These are phyloP conservation scores for Podaxis sp. DNA, from an alignment of 768 basidiomycete species.

Conservation along the genomic window DNA sequence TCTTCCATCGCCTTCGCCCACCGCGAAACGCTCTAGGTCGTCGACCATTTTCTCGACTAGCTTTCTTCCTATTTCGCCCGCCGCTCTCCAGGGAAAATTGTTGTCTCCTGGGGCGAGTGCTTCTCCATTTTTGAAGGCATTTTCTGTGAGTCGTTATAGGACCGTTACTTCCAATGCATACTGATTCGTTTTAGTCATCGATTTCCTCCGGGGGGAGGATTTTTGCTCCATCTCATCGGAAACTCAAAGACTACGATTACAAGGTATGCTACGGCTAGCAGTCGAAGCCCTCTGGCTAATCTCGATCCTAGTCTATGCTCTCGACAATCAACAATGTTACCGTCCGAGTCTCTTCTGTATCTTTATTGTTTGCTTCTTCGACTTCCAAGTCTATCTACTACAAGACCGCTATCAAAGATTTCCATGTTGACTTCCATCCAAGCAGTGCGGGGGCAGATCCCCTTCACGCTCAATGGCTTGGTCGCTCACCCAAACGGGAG, in stretches of 20 bases:
- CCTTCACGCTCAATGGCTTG: constrained; percentile 52
- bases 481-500: constrained; percentile 29
- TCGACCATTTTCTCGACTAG: constrained; percentile 7
- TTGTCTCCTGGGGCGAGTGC: constrained; percentile 25
- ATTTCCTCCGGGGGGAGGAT: constrained; percentile 40
- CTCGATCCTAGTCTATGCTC: constrained; percentile 34
- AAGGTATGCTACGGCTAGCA: constrained; percentile 25
- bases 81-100: constrained; percentile 3
- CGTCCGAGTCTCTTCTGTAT: constrained; percentile 44
- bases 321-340: constrained; percentile 40
- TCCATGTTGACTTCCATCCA: constrained; percentile 36
- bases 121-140: constrained; percentile 37
- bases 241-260: constrained; percentile 34
- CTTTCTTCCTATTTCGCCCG: constrained; percentile 15
- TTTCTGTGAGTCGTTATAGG: constrained; percentile 34
- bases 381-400: constrained; percentile 33
- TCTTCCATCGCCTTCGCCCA: background rate
- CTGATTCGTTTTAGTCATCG: constrained; percentile 32
- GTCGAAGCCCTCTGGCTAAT: background rate
- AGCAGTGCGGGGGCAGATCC: constrained; percentile 41
- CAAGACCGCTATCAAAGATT: constrained; percentile 35
- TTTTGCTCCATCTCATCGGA: constrained; percentile 30
- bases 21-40: constrained; percentile 1
- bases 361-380: constrained; percentile 32
- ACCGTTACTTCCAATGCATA: constrained; percentile 2